Evolutionary conservation across 345 rosid genomes (phyloP).

Genomic region (Aquilaria malaccensis): DNA sequence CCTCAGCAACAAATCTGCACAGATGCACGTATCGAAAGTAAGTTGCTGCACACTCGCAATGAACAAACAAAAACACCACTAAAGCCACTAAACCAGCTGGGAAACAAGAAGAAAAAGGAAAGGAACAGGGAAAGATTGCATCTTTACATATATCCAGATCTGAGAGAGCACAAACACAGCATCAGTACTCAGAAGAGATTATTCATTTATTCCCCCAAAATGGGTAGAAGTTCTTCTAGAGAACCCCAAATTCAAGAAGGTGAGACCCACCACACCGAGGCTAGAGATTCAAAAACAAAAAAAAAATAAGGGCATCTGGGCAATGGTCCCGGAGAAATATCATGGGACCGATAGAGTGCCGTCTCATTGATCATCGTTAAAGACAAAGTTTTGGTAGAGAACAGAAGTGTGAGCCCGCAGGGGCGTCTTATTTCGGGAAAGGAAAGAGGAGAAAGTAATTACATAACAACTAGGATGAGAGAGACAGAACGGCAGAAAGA

Average conservation of each 20-base stretch:
- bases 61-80: slow-evolving; percentile 22
- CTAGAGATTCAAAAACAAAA: slow-evolving; percentile 14
- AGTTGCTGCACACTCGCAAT: slow-evolving; percentile 37
- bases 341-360: slow-evolving; percentile 22
- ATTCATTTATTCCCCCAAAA: slow-evolving; percentile 1
- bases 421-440: slow-evolving; percentile 8
- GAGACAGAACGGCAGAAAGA: not conserved
- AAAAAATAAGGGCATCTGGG: slow-evolving; percentile 12
- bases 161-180: slow-evolving; percentile 17
- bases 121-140: slow-evolving; percentile 22
- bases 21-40: slow-evolving; percentile 27
- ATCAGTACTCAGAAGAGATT: not conserved
- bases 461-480: slow-evolving; percentile 4
- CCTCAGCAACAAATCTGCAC: slow-evolving; percentile 51
- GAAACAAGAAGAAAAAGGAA: slow-evolving; percentile 12
- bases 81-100: slow-evolving; percentile 9
- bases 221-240: slow-evolving; percentile 17
- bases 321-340: slow-evolving; percentile 27
- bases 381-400: not conserved
- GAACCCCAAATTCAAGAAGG: slow-evolving; percentile 28
- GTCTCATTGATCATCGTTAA: slow-evolving; percentile 25
- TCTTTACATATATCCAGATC: slow-evolving; percentile 48
- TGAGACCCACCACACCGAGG: slow-evolving; percentile 24
- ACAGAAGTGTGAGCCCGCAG: not conserved
- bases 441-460: not conserved